Evolutionary conservation across 2,329 filamentous ascomycete genomes (phyloP).

Genomic region (Epicoccum sorghinum): DNA sequence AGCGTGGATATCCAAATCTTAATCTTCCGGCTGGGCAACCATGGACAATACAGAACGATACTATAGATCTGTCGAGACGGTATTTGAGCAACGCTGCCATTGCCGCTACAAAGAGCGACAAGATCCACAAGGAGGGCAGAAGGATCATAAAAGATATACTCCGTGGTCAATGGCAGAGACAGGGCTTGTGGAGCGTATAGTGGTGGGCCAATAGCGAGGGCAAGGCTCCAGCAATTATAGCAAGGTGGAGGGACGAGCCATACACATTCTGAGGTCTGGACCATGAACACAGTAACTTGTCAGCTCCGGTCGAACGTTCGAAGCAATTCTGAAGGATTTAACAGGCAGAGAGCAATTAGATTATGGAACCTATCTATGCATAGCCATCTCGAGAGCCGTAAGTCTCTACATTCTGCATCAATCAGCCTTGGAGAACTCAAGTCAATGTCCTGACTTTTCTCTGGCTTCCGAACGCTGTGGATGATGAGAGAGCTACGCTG

Average conservation of each 20-base stretch:
- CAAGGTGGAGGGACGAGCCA: constrained; percentile 22
- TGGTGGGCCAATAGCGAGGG: constrained; percentile 36
- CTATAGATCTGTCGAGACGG: background rate
- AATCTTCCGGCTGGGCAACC: background rate
- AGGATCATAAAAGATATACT: constrained; percentile 8
- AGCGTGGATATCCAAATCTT: background rate
- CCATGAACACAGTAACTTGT: too few relatives aligned
- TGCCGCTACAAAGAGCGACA: background rate
- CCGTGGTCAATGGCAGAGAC: constrained; percentile 16
- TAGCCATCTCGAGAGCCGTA: too few relatives aligned
- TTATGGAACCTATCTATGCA: too few relatives aligned
- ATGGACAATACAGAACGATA: background rate
- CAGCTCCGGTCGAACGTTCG: too few relatives aligned
- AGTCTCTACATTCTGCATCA: too few relatives aligned
- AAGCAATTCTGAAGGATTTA: too few relatives aligned
- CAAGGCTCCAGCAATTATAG: constrained; percentile 29
- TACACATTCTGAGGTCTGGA: background rate
- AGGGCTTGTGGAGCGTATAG: constrained; percentile 28
- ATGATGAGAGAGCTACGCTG: too few relatives aligned
- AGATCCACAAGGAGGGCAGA: background rate
- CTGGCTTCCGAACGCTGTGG: too few relatives aligned
- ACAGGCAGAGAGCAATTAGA: too few relatives aligned
- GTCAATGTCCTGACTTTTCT: too few relatives aligned
- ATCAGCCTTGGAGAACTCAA: too few relatives aligned
- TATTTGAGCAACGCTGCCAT: background rate